Evolutionary conservation across 2,329 filamentous ascomycete genomes (phyloP), one percentile per base, ranked within the genome.

Genomic region (Calonectria pseudoturangicola): DNA sequence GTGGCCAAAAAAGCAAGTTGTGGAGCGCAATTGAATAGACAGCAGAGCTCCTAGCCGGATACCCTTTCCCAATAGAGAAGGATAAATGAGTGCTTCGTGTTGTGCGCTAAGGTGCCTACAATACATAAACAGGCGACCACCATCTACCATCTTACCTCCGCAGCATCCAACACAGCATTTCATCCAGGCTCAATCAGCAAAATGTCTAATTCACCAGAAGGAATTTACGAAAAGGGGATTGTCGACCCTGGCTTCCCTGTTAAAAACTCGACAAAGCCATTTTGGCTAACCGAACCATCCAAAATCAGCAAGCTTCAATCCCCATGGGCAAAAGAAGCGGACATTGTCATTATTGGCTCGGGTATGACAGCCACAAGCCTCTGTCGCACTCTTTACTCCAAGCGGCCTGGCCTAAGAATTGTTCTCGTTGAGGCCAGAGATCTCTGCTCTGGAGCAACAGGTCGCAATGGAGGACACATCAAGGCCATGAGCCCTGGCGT

Each of bases 391-490:
- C 70, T 78, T 1, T 63, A 72, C 12, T 51, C 66, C 2, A 76
- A 70, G n/a, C 48, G 54, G 0, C 66, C 76, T 6, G 51, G 60
- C n/a, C 66, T 77, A 5, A 50, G 69, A 10, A 73, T 78, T 41
- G 67, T 71, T 33, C 30, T 77, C 16, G 7, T 77, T 30, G 76
- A 78, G 27, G 76, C 77, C 18, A 73, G 76, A 1, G 51, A 71
- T 25, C 13, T 79, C 10, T 77, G 77, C 51, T 74, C 66, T 7
- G 75, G 75, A 30, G 73, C 75, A 6, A 76, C 75, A 4, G 73
- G 81, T 82, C 39, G 84, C 82, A 56, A 72, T 63, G 70, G 51
- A 39, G 70, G 70, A 7, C 70, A 72, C 36, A 27, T 63, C 41
- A 72, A 72, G 25, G 50, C 70, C 27, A 72, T 72, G 70, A 72